Percentiles rank a stretch among this genome's conserved stretches.
These are phyloP conservation scores for Aspergillus sp. DNA, from an alignment of 2,329 filamentous ascomycete genomes.

Conservation along the genomic window DNA sequence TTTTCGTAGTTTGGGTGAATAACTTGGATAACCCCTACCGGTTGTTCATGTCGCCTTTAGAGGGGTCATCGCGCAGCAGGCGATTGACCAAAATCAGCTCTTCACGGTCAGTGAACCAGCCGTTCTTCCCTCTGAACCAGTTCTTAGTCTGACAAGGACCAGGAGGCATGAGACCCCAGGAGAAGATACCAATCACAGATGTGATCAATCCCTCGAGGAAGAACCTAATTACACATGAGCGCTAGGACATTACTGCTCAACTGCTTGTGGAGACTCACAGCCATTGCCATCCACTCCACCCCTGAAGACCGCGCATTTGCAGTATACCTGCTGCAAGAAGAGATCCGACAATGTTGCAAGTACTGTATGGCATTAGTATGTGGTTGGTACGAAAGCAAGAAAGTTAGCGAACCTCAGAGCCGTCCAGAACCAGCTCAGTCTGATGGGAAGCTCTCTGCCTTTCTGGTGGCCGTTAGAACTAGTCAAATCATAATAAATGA, in stretches of 20 bases:
- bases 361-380: slow-evolving; percentile 33
- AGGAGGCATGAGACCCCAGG: slow-evolving; percentile 5
- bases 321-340: slow-evolving; percentile 43
- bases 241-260: too few species aligned
- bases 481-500: not conserved
- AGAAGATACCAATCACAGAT: slow-evolving; percentile 43
- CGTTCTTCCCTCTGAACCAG: slow-evolving; percentile 4
- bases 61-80: slow-evolving; percentile 59
- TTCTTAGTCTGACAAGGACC: not conserved
- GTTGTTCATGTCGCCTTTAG: slow-evolving; percentile 42
- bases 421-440: slow-evolving; percentile 21
- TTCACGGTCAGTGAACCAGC: slow-evolving; percentile 2
- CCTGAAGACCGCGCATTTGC: slow-evolving; percentile 28
- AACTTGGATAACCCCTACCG: too few species aligned
- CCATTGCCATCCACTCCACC: slow-evolving; percentile 30
- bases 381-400: not conserved
- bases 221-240: slow-evolving; percentile 8
- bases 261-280: slow-evolving; percentile 23
- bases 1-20: not conserved
- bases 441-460: slow-evolving; percentile 23
- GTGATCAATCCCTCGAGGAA: not conserved
- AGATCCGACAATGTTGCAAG: slow-evolving; percentile 34
- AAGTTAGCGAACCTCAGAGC: slow-evolving; percentile 7
- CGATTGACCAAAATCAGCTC: slow-evolving; percentile 59
- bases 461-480: not conserved